Conservation (phyloP, 352 stramenopile species). For the Globisporangium solare region DNA sequence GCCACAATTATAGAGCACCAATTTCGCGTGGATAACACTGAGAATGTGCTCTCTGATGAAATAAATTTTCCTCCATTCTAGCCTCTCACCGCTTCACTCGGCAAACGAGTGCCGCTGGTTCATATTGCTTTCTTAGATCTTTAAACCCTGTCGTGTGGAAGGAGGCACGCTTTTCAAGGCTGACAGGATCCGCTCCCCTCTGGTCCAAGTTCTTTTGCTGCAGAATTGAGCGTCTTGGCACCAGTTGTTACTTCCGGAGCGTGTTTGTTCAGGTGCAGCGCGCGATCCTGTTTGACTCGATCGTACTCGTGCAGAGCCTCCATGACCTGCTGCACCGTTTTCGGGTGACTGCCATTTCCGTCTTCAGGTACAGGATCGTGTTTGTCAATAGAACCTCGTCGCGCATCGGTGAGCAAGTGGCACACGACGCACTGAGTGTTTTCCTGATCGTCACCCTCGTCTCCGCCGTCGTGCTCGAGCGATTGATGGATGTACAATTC, state of each 20-base stretch:
- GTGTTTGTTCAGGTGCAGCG: background rate
- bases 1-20: no score
- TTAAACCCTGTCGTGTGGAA: no score
- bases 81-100: no score
- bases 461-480: constrained; percentile 4
- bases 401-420: constrained; percentile 9
- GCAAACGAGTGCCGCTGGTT: no score
- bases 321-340: constrained; percentile 6
- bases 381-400: background rate
- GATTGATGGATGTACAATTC: constrained; percentile 15
- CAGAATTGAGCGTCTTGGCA: background rate
- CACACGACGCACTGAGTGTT: constrained; percentile 11
- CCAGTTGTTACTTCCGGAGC: background rate
- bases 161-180: no score
- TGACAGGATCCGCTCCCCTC: no score
- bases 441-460: background rate
- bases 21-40: no score
- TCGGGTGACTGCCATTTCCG: background rate
- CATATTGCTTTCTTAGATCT: no score
- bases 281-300: constrained; percentile 2
- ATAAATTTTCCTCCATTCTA: no score
- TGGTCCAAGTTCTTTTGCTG: background rate
- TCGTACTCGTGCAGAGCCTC: constrained; percentile 11
- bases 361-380: background rate
- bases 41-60: no score